Base-by-base conservation (phyloP, 768 basidiomycete genomes). In the Erythrobasidium yunnanense region DNA sequence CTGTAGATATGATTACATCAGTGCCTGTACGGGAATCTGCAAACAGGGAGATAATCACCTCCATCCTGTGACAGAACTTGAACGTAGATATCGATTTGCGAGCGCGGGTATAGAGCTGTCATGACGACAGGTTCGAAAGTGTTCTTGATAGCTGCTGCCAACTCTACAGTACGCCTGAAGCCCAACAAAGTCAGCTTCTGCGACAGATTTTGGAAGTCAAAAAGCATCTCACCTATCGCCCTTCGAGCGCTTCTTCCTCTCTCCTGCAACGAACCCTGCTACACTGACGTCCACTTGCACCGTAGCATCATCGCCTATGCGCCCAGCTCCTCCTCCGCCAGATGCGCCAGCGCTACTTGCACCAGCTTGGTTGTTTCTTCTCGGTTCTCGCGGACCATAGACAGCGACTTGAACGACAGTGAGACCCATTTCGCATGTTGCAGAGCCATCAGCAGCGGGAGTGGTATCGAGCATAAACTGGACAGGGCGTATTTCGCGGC, bases 41-140 rank as follows among this genome's bases (percentile, higher is more conserved):
- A 29, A n/a, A 53, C 29, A 4, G 15, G 32, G 30, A 7, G 2
- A 52, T 7, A 18, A 72, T 42, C 56, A 78, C 79, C 78, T 42
- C 95, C 95, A 72, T 99, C 95, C 74, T 91, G 87, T 71, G 95
- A 88, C 38, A 95, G 78, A 29, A 99, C 85, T 75, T 93, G 90
- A 5, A 99, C 81, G 76, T 85, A 88, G 67, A 99, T 85, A 77
- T 93, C 89, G 75, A 99, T 95, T 75, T 91, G 85, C 33, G 88
- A 88, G 53, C 95, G 85, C 22, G 93, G 93, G 77, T 95, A 96
- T 51, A 99, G 82, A 67, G 81, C 82, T 5, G 87, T 87, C 74
- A 90, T 87, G 23, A 99, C 83, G 62, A 93, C 90, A 45, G 92
- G 90, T 74, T 97, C 93, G 74, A 99, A 97, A 0, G 95, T 97